These are phyloP conservation scores for Coemansia sp. DNA, from an alignment of 192 early-diverging fungal genomes.

Conservation along the genomic window DNA sequence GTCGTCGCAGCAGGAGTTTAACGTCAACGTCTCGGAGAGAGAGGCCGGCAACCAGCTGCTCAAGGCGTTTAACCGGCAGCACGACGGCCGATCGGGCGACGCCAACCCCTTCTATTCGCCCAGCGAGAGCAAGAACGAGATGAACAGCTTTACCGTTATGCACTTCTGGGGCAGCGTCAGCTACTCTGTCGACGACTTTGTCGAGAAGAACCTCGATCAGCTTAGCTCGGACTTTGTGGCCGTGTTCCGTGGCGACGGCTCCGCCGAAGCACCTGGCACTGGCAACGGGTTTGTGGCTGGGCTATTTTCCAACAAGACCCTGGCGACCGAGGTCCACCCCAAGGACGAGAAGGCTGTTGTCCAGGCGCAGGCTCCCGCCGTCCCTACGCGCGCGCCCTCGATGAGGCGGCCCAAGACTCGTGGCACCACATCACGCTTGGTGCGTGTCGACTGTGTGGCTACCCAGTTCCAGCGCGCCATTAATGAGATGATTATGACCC, in stretches of 20 bases:
- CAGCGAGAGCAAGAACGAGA: conserved; percentile 55
- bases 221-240: conserved; percentile 83
- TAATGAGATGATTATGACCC: conserved; percentile 64
- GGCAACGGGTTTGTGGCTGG: conserved; percentile 73
- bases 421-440: conserved; percentile 55
- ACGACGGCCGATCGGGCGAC: conserved; percentile 40
- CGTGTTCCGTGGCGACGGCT: conserved; percentile 71
- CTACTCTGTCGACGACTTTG: conserved; percentile 83
- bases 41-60: conserved; percentile 53
- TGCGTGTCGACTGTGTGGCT: conserved; percentile 62
- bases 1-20: conserved; percentile 39
- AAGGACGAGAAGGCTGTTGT: conserved; percentile 73
- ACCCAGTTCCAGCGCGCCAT: conserved; percentile 70
- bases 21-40: conserved; percentile 36
- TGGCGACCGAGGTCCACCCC: conserved; percentile 80
- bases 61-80: conserved; percentile 48
- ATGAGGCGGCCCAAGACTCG: conserved; percentile 63
- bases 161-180: conserved; percentile 56
- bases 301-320: conserved; percentile 72
- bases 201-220: conserved; percentile 75
- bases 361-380: conserved; percentile 69
- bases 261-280: conserved; percentile 57
- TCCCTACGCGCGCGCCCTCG: conserved; percentile 68
- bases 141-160: conserved; percentile 49
- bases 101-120: conserved; percentile 41